Conservation (phyloP, 768 basidiomycete genomes). For the Pleurotus djamor region DNA sequence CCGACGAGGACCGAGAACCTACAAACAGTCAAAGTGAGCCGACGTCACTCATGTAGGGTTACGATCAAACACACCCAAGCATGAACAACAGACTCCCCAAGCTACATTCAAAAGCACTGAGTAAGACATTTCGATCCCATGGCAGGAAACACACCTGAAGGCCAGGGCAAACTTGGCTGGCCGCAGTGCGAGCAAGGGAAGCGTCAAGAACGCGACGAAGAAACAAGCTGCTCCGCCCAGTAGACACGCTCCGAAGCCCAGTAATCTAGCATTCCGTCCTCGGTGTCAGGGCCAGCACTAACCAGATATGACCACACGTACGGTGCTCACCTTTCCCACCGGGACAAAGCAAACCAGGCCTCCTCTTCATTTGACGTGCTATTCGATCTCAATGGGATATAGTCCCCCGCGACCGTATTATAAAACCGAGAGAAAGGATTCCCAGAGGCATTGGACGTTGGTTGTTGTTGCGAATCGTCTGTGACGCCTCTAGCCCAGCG, state of each 20-base stretch:
- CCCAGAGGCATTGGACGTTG: constrained; percentile 27
- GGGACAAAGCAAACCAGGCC: constrained; percentile 87
- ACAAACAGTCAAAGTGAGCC: too few species aligned
- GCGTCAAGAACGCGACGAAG: constrained; percentile 83
- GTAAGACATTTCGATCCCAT: constrained; percentile 17
- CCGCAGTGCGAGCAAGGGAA: constrained; percentile 52
- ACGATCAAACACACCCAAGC: constrained; percentile 64
- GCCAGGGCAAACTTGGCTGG: constrained; percentile 7
- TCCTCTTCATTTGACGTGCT: constrained; percentile 93
- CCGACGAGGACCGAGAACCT: constrained; percentile 88
- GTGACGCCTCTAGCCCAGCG: constrained; percentile 77
- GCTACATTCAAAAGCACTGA: constrained; percentile 62
- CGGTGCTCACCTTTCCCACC: constrained; percentile 82
- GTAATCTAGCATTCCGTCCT: constrained; percentile 45
- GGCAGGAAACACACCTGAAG: neutral
- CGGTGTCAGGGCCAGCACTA: neutral
- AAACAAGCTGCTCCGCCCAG: constrained; percentile 93
- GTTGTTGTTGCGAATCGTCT: constrained; percentile 62
- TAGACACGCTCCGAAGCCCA: constrained; percentile 90
- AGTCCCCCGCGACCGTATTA: constrained; percentile 79
- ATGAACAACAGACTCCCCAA: constrained; percentile 92
- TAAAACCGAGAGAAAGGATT: constrained; percentile 90
- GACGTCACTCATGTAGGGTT: neutral
- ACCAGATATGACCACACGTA: neutral
- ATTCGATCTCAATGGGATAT: constrained; percentile 81